These are phyloP conservation scores for Nematocida sp. DNA, from an alignment of 371 early-diverging fungal genomes.

Conservation along the genomic window DNA sequence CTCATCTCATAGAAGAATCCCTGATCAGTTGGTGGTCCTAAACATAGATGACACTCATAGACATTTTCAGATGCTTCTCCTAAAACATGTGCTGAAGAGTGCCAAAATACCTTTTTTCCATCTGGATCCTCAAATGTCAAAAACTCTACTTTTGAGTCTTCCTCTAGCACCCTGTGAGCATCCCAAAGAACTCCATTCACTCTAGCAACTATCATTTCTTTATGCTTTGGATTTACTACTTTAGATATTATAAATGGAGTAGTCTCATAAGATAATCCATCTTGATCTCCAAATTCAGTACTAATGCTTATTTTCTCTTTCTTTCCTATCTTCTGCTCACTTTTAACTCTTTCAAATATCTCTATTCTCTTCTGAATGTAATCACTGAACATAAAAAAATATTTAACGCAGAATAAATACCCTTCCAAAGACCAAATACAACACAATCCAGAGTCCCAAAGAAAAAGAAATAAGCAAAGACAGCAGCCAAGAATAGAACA, in stretches of 20 bases:
- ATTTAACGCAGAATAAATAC: neutral
- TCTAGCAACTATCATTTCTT: conserved; percentile 59
- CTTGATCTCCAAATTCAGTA: neutral
- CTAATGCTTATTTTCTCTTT: neutral
- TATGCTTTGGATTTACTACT: conserved; percentile 14
- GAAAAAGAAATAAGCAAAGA: too few relatives aligned
- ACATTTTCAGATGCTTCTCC: conserved; percentile 87
- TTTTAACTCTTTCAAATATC: neutral
- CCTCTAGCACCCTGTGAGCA: conserved; percentile 76
- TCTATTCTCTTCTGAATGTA: neutral
- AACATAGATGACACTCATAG: conserved; percentile 80
- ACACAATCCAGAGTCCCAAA: too few relatives aligned
- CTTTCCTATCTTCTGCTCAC: neutral
- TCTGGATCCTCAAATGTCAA: conserved; percentile 76
- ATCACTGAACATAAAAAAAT: neutral
- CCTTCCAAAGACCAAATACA: neutral
- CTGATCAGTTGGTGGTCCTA: conserved; percentile 92
- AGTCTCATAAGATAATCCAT: conserved; percentile 17
- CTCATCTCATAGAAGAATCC: conserved; percentile 99
- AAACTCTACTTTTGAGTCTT: conserved; percentile 74
- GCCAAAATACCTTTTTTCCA: conserved; percentile 90
- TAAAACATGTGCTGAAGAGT: conserved; percentile 95
- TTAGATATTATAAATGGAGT: conserved; percentile 46
- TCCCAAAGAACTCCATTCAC: conserved; percentile 82
- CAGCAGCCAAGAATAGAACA: neutral